Evolutionary conservation across 305 asterid species (phyloP).

Genomic region (Solanum hybrid): DNA sequence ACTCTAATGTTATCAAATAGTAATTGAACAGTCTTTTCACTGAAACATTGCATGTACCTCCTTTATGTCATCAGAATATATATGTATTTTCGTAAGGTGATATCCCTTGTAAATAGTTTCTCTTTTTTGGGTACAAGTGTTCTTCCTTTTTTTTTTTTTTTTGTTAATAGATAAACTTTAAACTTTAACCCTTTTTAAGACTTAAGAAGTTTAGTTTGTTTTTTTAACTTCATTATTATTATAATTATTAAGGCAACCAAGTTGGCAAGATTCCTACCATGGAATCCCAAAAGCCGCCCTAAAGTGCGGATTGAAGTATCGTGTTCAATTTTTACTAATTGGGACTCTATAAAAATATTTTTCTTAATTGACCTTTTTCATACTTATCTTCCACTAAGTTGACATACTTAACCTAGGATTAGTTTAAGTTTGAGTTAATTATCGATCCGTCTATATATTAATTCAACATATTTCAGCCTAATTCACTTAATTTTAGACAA

Average conservation of each 20-base stretch:
- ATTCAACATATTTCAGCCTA: background rate
- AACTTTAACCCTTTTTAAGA: background rate
- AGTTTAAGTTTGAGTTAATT: background rate
- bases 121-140: background rate
- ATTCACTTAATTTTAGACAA: background rate
- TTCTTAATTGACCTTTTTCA: background rate
- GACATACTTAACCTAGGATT: background rate
- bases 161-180: background rate
- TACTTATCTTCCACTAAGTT: slow-evolving; percentile 6
- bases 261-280: slow-evolving; percentile 20
- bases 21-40: background rate
- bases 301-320: slow-evolving; percentile 12
- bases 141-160: background rate
- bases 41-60: background rate
- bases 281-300: slow-evolving; percentile 29
- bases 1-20: no score
- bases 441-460: background rate
- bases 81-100: background rate
- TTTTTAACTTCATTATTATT: background rate
- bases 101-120: no score
- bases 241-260: background rate
- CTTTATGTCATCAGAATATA: background rate
- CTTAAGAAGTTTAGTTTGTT: background rate
- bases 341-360: slow-evolving; percentile 7
- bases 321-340: slow-evolving; percentile 11